Conservation (phyloP, 768 basidiomycete genomes). For the Wakefieldia striispora region DNA sequence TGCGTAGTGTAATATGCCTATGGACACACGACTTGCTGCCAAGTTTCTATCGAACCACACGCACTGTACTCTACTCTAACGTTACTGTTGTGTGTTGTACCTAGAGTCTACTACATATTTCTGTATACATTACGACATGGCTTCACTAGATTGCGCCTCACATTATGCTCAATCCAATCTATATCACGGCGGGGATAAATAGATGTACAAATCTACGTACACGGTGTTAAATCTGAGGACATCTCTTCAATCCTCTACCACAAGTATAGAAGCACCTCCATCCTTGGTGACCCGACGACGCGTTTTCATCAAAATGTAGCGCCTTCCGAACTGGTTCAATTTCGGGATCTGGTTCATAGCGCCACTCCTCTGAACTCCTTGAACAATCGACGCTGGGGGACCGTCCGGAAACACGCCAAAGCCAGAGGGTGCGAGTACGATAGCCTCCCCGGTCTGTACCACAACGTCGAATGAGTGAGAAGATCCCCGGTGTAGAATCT, state of each 20-base stretch:
- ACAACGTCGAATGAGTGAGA: neutral
- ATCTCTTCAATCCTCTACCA: slow-evolving; percentile 17
- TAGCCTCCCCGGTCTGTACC: slow-evolving; percentile 65
- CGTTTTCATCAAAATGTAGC: slow-evolving; percentile 60
- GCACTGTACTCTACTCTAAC: slow-evolving; percentile 18
- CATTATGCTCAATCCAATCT: neutral
- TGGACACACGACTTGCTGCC: slow-evolving; percentile 13
- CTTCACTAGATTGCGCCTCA: neutral
- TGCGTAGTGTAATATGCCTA: slow-evolving; percentile 11
- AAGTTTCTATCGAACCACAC: slow-evolving; percentile 9
- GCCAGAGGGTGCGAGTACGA: slow-evolving; percentile 66
- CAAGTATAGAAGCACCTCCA: slow-evolving; percentile 61
- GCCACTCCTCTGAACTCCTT: slow-evolving; percentile 5
- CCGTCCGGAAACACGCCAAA: slow-evolving; percentile 41
- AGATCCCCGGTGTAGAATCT: slow-evolving; percentile 1
- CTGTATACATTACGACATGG: neutral
- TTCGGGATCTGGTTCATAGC: slow-evolving; percentile 20
- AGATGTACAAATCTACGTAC: neutral
- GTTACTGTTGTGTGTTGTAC: slow-evolving; percentile 14
- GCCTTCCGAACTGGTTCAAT: slow-evolving; percentile 52
- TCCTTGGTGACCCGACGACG: slow-evolving; percentile 59
- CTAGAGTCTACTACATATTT: slow-evolving; percentile 8
- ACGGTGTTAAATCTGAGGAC: neutral
- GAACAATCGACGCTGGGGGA: neutral
- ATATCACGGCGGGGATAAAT: neutral